Conservation (phyloP, 768 basidiomycete genomes). For the Trametes cingulata region DNA sequence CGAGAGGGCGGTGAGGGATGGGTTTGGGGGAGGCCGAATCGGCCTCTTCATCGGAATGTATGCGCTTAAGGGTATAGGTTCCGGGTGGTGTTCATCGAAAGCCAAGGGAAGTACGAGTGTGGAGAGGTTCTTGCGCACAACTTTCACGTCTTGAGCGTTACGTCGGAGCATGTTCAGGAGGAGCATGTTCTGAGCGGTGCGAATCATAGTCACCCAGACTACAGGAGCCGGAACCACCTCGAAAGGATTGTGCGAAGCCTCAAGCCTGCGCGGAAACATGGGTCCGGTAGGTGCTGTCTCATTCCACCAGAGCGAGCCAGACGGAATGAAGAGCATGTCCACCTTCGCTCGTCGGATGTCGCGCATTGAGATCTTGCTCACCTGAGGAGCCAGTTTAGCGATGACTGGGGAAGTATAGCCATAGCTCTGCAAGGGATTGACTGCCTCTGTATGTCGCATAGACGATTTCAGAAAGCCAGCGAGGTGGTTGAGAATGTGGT, state of each 20-base stretch:
- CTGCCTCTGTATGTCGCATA: constrained; percentile 44
- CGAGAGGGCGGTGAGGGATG: constrained; percentile 47
- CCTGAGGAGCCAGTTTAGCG: constrained; percentile 58
- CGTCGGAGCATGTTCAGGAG: constrained; percentile 64
- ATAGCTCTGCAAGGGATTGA: constrained; percentile 51
- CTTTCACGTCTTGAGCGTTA: constrained; percentile 67
- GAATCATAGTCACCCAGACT: constrained; percentile 59
- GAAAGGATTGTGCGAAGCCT: constrained; percentile 24
- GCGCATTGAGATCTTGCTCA: constrained; percentile 69
- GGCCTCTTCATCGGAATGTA: constrained; percentile 16
- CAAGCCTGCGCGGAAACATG: constrained; percentile 59
- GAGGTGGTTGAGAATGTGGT: constrained; percentile 69
- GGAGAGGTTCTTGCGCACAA: constrained; percentile 64
- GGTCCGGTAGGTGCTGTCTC: constrained; percentile 52
- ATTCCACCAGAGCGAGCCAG: constrained; percentile 70
- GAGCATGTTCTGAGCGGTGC: constrained; percentile 70
- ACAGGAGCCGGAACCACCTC: constrained; percentile 42
- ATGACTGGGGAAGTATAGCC: constrained; percentile 59
- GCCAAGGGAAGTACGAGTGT: constrained; percentile 58
- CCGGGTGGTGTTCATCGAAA: constrained; percentile 36
- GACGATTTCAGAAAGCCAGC: constrained; percentile 64
- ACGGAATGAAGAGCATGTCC: constrained; percentile 66
- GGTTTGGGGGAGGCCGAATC: constrained; percentile 16
- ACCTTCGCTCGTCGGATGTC: constrained; percentile 74
- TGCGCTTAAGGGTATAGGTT: constrained; percentile 46